These are phyloP conservation scores for Fomitiporia mediterranea DNA, from an alignment of 1,284 basidiomycete species.

Conservation along the genomic window DNA sequence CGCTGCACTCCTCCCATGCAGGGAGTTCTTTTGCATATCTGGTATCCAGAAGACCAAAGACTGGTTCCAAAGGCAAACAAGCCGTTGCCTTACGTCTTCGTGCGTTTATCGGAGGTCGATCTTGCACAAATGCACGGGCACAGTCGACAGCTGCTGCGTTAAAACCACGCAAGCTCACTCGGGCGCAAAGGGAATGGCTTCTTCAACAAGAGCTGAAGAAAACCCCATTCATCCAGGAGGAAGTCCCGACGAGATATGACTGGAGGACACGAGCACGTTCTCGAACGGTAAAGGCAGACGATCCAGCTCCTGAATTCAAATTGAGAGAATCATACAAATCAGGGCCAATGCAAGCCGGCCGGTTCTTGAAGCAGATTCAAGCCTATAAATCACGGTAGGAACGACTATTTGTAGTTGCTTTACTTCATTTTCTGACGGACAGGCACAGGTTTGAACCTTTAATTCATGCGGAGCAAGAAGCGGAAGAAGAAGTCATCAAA, in stretches of 20 bases:
- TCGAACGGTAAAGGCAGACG: background rate
- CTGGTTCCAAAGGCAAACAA: background rate
- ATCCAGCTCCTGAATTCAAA: background rate
- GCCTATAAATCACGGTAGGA: conserved; percentile 36
- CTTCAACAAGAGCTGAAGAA: background rate
- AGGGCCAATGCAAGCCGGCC: background rate
- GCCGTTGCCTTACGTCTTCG: background rate
- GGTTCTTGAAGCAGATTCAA: conserved; percentile 1
- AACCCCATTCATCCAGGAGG: background rate
- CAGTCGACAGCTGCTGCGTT: background rate
- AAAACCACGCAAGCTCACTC: background rate
- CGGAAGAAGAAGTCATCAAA: conserved; percentile 53
- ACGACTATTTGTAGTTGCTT: background rate
- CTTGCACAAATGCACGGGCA: conserved; percentile 3
- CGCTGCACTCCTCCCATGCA: background rate
- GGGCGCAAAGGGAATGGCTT: conserved; percentile 16
- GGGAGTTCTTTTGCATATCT: background rate
- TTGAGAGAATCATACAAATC: background rate
- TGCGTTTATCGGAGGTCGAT: conserved; percentile 2
- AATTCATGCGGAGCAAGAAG: conserved; percentile 57
- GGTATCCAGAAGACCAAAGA: background rate
- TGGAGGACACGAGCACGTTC: conserved; percentile 14
- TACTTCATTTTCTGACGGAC: background rate
- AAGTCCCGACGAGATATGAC: conserved; percentile 10
- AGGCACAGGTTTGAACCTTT: conserved; percentile 56